phyloP scores from a whole-genome alignment of 1,284 basidiomycete species.

The Marasmius sp. region DNA sequence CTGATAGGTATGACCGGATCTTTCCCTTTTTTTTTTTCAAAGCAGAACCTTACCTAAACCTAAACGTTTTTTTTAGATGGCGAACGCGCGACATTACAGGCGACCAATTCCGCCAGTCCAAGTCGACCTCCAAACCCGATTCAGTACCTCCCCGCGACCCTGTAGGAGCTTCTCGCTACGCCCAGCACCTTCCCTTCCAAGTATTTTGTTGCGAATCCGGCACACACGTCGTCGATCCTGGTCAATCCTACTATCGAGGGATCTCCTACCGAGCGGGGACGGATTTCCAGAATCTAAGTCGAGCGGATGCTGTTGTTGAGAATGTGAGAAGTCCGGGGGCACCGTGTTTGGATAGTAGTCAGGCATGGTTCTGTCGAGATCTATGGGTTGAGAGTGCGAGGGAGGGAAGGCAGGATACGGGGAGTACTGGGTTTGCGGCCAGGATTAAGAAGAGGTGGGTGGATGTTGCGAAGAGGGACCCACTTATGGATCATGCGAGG shows the following conservation, averaged over 20 bases:
- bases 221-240: slow-evolving; percentile 91
- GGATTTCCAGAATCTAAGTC: slow-evolving; percentile 76
- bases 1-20: slow-evolving; percentile 67
- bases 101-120: slow-evolving; percentile 93
- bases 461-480: slow-evolving; percentile 34
- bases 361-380: slow-evolving; percentile 95
- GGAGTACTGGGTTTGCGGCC: neutral
- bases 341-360: slow-evolving; percentile 87
- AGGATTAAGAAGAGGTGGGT: slow-evolving; percentile 18
- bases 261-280: slow-evolving; percentile 79
- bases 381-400: slow-evolving; percentile 85
- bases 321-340: slow-evolving; percentile 68
- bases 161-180: slow-evolving; percentile 79
- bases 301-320: slow-evolving; percentile 52
- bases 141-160: slow-evolving; percentile 87
- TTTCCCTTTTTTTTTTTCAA: neutral
- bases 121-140: slow-evolving; percentile 87
- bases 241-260: slow-evolving; percentile 89
- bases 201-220: slow-evolving; percentile 97
- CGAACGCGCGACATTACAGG: slow-evolving; percentile 93
- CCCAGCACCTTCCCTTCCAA: slow-evolving; percentile 91
- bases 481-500: neutral
- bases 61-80: slow-evolving; percentile 57
- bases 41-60: neutral
- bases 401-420: slow-evolving; percentile 58